Evolutionary conservation across 768 basidiomycete genomes (phyloP).

Genomic region (Xanthoconium purpureum): DNA sequence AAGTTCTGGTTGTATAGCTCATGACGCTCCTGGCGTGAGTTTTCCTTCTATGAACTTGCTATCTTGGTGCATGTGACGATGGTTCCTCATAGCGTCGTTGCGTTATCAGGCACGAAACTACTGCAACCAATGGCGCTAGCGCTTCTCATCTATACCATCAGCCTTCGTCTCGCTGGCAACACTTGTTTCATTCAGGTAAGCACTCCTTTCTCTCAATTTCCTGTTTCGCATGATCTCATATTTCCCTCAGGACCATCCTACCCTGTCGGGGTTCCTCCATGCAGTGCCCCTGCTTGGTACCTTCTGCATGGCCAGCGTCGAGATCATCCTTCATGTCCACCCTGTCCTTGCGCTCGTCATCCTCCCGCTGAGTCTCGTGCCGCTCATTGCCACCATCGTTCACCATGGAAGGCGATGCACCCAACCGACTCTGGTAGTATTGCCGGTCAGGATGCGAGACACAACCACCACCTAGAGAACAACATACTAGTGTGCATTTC

Average conservation of each 20-base stretch:
- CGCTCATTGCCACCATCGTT: too few relatives aligned
- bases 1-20: not conserved
- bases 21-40: not conserved
- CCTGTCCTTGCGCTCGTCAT: too few relatives aligned
- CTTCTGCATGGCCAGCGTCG: too few relatives aligned
- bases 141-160: slow-evolving; percentile 26
- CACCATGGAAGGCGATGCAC: too few relatives aligned
- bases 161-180: slow-evolving; percentile 13
- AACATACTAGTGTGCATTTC: not conserved
- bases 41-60: not conserved
- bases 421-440: too few relatives aligned
- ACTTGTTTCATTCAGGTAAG: slow-evolving; percentile 8
- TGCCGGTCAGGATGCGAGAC: not conserved
- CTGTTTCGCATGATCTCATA: too few relatives aligned
- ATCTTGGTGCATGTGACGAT: not conserved
- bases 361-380: too few relatives aligned
- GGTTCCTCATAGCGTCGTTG: not conserved
- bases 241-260: too few relatives aligned
- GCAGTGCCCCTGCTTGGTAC: too few relatives aligned
- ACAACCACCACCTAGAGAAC: not conserved
- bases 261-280: too few relatives aligned
- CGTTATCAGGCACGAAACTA: slow-evolving; percentile 6
- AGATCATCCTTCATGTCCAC: too few relatives aligned
- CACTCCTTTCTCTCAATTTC: too few relatives aligned
- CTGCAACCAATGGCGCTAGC: slow-evolving; percentile 8